Conservation (phyloP, 2,329 filamentous ascomycete genomes). For the Trichoderma sp. region DNA sequence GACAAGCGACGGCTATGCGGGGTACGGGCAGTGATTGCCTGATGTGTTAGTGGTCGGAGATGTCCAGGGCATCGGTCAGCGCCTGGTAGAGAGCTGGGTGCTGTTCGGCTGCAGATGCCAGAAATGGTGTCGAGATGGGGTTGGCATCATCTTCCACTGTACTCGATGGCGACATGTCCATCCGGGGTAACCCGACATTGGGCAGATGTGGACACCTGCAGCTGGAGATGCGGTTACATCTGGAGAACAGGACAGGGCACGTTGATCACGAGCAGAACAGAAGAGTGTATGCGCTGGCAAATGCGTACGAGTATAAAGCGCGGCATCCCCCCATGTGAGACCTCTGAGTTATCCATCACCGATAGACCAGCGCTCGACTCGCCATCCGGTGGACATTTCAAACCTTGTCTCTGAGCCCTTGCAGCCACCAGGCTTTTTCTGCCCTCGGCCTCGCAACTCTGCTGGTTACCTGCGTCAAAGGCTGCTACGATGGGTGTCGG, state of each 20-base stretch:
- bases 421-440: neutral
- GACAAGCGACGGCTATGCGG: constrained; percentile 1
- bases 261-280: neutral
- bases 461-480: constrained; percentile 10
- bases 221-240: neutral
- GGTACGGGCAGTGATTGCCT: neutral
- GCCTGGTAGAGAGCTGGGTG: constrained; percentile 9
- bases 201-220: constrained; percentile 1
- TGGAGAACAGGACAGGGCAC: neutral
- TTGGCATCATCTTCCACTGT: neutral
- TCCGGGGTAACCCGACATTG: constrained; percentile 9
- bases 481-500: constrained; percentile 50
- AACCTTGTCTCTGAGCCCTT: neutral
- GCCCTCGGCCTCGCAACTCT: neutral
- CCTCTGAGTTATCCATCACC: neutral
- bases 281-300: neutral
- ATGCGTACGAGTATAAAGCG: constrained; percentile 4
- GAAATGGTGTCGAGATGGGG: constrained; percentile 3
- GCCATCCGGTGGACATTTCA: constrained; percentile 1
- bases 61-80: constrained; percentile 1
- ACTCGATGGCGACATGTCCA: constrained; percentile 3
- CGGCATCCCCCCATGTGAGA: constrained; percentile 4
- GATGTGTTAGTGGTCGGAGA: neutral
- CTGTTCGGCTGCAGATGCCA: constrained; percentile 5
- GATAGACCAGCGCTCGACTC: constrained; percentile 1